phyloP scores from a whole-genome alignment of 2,329 filamentous ascomycete genomes.

The Xylaria polymorpha region DNA sequence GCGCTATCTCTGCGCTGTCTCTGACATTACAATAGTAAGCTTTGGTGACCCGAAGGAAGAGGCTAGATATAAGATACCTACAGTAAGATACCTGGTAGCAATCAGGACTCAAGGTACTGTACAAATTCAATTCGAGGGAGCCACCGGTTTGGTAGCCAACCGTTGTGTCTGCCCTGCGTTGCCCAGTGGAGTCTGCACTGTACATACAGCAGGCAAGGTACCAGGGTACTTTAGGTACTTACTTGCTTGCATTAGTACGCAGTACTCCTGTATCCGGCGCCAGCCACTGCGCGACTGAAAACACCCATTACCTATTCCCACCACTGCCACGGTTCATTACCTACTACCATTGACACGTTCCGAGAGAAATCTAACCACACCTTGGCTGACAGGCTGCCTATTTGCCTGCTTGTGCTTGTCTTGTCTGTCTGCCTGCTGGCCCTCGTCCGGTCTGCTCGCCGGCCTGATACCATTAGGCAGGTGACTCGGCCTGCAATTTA shows the following conservation, averaged over 20 bases:
- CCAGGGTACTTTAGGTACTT: not conserved
- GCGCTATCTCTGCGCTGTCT: not conserved
- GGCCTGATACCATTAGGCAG: conserved; percentile 20
- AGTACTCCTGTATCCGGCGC: not conserved
- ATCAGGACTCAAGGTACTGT: no score
- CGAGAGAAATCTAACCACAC: conserved; percentile 15
- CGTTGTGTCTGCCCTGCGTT: conserved; percentile 26
- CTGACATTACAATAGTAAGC: conserved; percentile 1
- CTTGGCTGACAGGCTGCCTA: conserved; percentile 15
- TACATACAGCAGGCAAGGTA: not conserved
- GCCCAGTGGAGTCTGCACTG: conserved; percentile 36
- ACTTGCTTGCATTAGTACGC: not conserved
- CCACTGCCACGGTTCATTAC: conserved; percentile 10
- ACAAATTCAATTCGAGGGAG: conserved; percentile 19
- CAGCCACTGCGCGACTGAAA: conserved; percentile 1
- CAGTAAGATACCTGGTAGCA: no score
- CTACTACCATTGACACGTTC: conserved; percentile 12
- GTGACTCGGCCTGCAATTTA: conserved; percentile 17
- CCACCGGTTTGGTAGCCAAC: conserved; percentile 37
- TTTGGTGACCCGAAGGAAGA: conserved; percentile 5
- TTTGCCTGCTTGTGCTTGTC: not conserved
- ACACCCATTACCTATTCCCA: not conserved
- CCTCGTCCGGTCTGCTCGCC: conserved; percentile 12
- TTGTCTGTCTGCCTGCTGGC: not conserved
- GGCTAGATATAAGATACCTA: not conserved